Evolutionary conservation across 352 stramenopile genomes (phyloP).

Genomic region (Thalassiosira livingstoniorum): DNA sequence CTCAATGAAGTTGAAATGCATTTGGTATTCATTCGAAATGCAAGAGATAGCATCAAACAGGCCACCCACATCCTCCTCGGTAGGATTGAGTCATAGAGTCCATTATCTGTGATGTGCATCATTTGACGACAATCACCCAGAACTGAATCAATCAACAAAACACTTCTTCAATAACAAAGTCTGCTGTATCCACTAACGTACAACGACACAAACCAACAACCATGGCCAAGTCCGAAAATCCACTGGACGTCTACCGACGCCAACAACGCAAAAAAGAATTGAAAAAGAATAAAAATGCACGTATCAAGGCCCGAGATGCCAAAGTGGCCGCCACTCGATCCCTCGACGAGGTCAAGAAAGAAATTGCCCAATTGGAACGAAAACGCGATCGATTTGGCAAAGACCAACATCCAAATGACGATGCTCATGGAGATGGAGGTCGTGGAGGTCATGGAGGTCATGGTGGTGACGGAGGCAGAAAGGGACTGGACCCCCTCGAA

Average conservation of each 20-base stretch:
- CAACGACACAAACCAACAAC: no score
- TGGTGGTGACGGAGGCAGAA: conserved; percentile 40
- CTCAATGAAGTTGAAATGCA: no score
- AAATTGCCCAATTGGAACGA: conserved; percentile 55
- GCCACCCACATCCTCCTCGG: no score
- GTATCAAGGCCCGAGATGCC: conserved; percentile 75
- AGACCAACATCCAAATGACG: conserved; percentile 9
- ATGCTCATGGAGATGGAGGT: conserved; percentile 27
- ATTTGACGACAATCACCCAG: no score
- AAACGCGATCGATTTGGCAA: conserved; percentile 57
- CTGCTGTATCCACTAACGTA: no score
- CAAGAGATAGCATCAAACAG: no score
- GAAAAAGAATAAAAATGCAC: conserved; percentile 77
- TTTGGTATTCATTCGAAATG: no score
- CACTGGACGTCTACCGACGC: conserved; percentile 68
- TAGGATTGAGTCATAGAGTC: no score
- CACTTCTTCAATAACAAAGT: no score
- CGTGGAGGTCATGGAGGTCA: conserved; percentile 50
- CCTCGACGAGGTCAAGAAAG: conserved; percentile 59
- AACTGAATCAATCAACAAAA: no score
- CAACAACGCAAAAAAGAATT: conserved; percentile 76
- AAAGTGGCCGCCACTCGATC: conserved; percentile 72
- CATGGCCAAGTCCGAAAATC: conserved; percentile 67
- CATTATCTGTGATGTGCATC: no score
- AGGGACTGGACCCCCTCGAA: conserved; percentile 53